phyloP scores from a whole-genome alignment of 2,329 filamentous ascomycete species.

The Camillea tinctor region DNA sequence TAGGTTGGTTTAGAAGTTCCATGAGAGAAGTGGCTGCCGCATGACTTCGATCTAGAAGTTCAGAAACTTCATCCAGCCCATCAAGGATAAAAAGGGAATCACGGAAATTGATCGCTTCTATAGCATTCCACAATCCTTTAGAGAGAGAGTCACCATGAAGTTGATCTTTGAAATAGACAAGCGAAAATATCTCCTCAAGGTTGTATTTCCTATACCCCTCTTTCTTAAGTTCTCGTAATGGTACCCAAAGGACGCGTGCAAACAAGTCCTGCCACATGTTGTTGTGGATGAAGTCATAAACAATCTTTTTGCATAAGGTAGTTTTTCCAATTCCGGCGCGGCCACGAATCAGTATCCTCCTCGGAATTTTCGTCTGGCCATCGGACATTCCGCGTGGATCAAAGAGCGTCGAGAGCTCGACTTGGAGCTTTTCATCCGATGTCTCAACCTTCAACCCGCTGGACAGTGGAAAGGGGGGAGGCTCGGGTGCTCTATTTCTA shows the following conservation, averaged over 20 bases:
- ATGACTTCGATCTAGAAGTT: conserved; percentile 13
- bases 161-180: not conserved
- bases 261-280: conserved; percentile 2
- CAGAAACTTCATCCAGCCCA: conserved; percentile 42
- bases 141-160: not conserved
- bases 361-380: not conserved
- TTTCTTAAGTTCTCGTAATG: conserved; percentile 4
- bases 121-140: not conserved
- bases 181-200: not conserved
- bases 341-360: conserved; percentile 3
- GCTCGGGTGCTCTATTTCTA: not conserved
- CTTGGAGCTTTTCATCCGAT: not conserved
- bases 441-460: not conserved
- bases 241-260: conserved; percentile 6
- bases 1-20: conserved; percentile 31
- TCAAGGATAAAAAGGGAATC: conserved; percentile 41
- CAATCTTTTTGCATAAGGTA: conserved; percentile 13
- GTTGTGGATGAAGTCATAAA: conserved; percentile 10
- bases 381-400: not conserved
- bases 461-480: not conserved
- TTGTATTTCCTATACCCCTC: not conserved
- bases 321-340: conserved; percentile 10
- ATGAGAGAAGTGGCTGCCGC: conserved; percentile 26
- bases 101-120: not conserved
- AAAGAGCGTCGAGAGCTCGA: not conserved